Evolutionary conservation across 345 rosid species (phyloP).

Genomic region (Theobroma cacao): DNA sequence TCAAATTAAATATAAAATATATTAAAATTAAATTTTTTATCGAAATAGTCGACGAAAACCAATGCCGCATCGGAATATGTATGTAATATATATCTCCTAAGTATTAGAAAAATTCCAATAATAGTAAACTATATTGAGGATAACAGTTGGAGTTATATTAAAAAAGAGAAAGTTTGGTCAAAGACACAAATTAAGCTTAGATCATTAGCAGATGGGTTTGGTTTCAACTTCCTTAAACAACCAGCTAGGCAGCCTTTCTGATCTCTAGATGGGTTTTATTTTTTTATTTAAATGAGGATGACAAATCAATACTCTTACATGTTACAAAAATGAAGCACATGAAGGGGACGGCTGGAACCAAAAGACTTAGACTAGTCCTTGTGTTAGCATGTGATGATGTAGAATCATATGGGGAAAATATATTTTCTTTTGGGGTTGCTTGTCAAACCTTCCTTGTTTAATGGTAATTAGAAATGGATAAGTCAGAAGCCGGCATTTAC

Average conservation of each 20-base stretch:
- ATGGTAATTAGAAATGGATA: not conserved
- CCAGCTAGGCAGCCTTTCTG: not conserved
- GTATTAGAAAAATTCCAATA: not conserved
- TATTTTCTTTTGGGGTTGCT: not conserved
- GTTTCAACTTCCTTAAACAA: not conserved
- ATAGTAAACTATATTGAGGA: not conserved
- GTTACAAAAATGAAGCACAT: not conserved
- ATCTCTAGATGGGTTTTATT: no score
- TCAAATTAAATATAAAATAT: no score
- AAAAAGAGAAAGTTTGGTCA: constrained; percentile 9
- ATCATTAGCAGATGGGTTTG: not conserved
- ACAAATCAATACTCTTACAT: not conserved
- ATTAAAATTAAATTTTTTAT: no score
- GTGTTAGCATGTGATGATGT: not conserved
- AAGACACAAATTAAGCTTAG: not conserved
- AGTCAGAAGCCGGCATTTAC: not conserved
- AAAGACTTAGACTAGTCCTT: not conserved
- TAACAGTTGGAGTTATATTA: not conserved
- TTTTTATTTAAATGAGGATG: no score
- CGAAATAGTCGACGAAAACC: no score
- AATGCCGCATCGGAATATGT: no score
- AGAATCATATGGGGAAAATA: not conserved
- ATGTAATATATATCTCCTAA: no score
- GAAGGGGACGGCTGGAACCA: not conserved
- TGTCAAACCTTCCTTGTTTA: constrained; percentile 3